A percentile compares a stretch with the other conserved stretches of the same genome.
Conservation (phyloP, 306 rosid species). For the Potentilla sterilis region DNA sequence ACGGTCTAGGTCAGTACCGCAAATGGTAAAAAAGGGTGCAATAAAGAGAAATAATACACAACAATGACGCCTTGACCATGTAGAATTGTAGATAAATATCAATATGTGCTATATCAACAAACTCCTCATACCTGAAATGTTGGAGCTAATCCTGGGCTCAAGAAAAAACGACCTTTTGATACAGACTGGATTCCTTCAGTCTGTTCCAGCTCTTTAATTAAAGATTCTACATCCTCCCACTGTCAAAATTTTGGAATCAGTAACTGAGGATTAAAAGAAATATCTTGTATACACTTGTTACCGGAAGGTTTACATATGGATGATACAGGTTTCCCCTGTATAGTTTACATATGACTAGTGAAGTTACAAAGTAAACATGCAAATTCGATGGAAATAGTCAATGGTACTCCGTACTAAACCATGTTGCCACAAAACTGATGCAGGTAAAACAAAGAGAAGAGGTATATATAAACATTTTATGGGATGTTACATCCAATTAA, state of each 20-base stretch:
- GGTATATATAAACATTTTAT: not conserved
- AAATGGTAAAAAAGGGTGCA: not conserved
- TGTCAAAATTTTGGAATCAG: conserved; percentile 37
- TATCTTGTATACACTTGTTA: not conserved
- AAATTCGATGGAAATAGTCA: not conserved
- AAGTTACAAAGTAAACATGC: not conserved
- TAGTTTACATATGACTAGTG: not conserved
- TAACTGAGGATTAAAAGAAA: not conserved
- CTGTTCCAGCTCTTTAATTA: conserved; percentile 70
- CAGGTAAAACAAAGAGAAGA: not conserved
- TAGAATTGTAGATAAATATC: not conserved
- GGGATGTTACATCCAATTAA: not conserved
- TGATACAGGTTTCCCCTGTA: not conserved
- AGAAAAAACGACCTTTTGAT: conserved; percentile 81
- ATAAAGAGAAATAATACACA: not conserved
- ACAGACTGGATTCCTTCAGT: conserved; percentile 71
- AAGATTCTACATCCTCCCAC: conserved; percentile 89
- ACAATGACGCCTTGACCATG: not conserved
- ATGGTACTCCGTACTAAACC: not conserved
- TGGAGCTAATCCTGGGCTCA: conserved; percentile 97
- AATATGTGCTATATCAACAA: not conserved
- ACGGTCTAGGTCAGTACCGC: not conserved
- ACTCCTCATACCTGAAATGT: conserved; percentile 70
- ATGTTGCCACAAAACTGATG: not conserved
- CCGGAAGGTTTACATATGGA: not conserved